Evolutionary conservation across 139 green algal species (phyloP), one percentile per base, ranked within the genome.

Genomic region (Chlamydomonas sphaeroides): DNA sequence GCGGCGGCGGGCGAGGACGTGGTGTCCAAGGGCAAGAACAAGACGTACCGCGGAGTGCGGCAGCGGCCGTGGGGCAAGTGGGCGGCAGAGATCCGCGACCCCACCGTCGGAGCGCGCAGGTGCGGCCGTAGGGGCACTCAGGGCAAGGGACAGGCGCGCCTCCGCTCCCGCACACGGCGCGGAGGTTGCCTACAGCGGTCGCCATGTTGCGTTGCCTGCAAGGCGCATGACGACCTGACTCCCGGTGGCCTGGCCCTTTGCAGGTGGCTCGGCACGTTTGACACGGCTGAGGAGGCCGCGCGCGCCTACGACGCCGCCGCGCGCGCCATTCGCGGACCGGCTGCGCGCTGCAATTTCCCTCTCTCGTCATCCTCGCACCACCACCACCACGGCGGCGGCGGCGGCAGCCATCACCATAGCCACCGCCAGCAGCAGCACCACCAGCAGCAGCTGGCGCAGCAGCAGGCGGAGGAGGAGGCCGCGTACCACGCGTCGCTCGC

Each of bases 21-120:
- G 2, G 91, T 96, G 8, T 92, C 88, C n/a, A 95, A 95, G 86
- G 90, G 93, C 23, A 92, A 92, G 45, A 93, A 93, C 87, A 97
- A 97, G 88, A 95, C 93, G 3, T 99, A 98, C 79, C 89, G 97
- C 17, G 97, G 97, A 5, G 97, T 99, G 17, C 88, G 97, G 33
- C 97, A 99, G 84, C 88, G 97, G 39, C 97, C 97, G 10, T 99
- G 97, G 97, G 97, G 97, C 65, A 99, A 99, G 79, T 97, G 88
- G 95, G 97, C 97, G 14, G 97, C 97, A 15, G 97, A 99, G 89
- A 99, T 99, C 68, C 83, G 97, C 28, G 97, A 99, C 81, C 97
- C 97, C 2, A 97, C 92, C 17, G 88, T 95, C 3, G 95, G 97
- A 0, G 91, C 94, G 0, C 79, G 95, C 11, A 91, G 93, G 86